Percentiles rank a stretch among this genome's conserved stretches.
These are phyloP conservation scores for Rhizopogon vulgaris DNA, from an alignment of 768 basidiomycete genomes.

Conservation along the genomic window DNA sequence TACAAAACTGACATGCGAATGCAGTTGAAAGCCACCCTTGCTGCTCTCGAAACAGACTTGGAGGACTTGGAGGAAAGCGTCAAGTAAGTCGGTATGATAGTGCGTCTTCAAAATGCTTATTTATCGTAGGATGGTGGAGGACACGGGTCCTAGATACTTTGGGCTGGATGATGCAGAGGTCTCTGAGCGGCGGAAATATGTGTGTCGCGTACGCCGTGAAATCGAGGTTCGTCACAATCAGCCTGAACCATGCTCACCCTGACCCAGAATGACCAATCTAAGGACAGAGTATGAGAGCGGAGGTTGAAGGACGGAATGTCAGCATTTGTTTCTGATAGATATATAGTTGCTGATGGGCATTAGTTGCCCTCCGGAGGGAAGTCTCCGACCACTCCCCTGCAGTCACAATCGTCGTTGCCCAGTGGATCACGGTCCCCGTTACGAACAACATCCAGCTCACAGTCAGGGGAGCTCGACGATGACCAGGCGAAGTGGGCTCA, in stretches of 20 bases:
- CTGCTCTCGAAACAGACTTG: slow-evolving; percentile 76
- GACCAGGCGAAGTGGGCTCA: slow-evolving; percentile 76
- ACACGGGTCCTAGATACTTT: slow-evolving; percentile 77
- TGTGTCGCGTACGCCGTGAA: slow-evolving; percentile 65
- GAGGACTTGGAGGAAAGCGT: slow-evolving; percentile 95
- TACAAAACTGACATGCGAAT: not conserved
- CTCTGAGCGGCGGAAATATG: slow-evolving; percentile 66
- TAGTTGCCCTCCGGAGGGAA: not conserved
- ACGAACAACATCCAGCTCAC: slow-evolving; percentile 4
- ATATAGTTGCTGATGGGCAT: not conserved
- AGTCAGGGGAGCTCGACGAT: slow-evolving; percentile 37
- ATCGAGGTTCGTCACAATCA: slow-evolving; percentile 57
- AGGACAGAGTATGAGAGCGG: slow-evolving; percentile 72
- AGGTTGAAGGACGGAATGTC: slow-evolving; percentile 32
- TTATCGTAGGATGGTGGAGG: slow-evolving; percentile 70
- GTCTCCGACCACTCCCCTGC: slow-evolving; percentile 6
- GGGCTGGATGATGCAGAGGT: slow-evolving; percentile 80
- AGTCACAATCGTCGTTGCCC: slow-evolving; percentile 15
- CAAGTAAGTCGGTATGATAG: slow-evolving; percentile 41
- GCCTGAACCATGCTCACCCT: slow-evolving; percentile 6
- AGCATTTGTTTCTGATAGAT: not conserved
- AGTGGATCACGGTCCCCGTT: slow-evolving; percentile 13
- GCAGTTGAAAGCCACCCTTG: slow-evolving; percentile 73
- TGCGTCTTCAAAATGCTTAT: slow-evolving; percentile 2
- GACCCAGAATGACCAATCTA: slow-evolving; percentile 23